A percentile compares a stretch with the other conserved stretches of the same genome.
phyloP scores from a whole-genome alignment of 1,139 yeast genomes.

The Debaryomyces subglobosus region DNA sequence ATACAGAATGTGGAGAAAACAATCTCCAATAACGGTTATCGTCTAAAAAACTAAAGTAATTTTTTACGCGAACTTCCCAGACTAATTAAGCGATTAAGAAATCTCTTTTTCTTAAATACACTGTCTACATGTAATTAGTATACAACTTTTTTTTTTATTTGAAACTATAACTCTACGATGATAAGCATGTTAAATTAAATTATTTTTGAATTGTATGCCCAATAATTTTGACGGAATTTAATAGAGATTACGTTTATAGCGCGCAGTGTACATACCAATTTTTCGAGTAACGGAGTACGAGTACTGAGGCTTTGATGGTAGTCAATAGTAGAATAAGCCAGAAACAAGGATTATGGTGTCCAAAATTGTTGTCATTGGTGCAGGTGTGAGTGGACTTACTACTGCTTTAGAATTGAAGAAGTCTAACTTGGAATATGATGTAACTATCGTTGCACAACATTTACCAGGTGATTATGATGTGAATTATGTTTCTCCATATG shows the following conservation, averaged over 20 bases:
- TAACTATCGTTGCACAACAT: conserved; percentile 37
- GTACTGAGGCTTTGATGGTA: background rate
- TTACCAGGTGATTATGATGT: conserved; percentile 44
- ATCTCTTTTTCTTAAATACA: too few relatives aligned
- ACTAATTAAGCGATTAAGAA: too few relatives aligned
- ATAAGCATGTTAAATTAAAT: too few relatives aligned
- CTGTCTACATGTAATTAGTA: too few relatives aligned
- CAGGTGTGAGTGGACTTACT: conserved; percentile 47
- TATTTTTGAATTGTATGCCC: too few relatives aligned
- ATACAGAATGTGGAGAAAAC: background rate
- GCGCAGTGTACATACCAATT: background rate
- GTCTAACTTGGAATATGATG: conserved; percentile 22
- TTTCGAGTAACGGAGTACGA: background rate
- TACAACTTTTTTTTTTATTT: too few relatives aligned
- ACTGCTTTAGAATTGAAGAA: conserved; percentile 36
- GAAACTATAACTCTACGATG: too few relatives aligned
- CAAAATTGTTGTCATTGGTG: conserved; percentile 25
- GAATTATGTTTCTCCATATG: conserved; percentile 44
- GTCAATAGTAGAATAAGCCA: background rate
- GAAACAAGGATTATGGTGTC: background rate
- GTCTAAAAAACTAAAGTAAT: too few relatives aligned
- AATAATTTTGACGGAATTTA: too few relatives aligned
- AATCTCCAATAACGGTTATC: too few relatives aligned
- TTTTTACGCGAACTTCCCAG: too few relatives aligned
- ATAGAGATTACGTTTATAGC: background rate